Percentiles rank a stretch among this genome's conserved stretches.
These are phyloP conservation scores for Smallanthus sonchifolius DNA, from an alignment of 129 eudicot species.

Conservation along the genomic window DNA sequence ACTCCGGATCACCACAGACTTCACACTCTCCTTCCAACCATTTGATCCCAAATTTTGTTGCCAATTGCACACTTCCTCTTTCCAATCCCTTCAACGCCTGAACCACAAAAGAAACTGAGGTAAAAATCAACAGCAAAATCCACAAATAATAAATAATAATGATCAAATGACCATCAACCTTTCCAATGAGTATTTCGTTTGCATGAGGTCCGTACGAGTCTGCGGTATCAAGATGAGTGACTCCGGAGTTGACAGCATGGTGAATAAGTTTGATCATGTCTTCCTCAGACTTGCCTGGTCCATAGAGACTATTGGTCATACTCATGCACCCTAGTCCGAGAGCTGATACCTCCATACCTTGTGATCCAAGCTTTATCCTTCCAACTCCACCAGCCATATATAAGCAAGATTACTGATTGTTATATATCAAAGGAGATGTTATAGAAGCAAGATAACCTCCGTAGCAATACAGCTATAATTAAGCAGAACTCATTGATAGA, in stretches of 20 bases:
- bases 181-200: conserved; percentile 50
- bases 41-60: conserved; percentile 35
- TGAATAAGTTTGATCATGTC: conserved; percentile 48
- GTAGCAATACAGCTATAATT: too few species aligned
- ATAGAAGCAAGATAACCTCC: too few species aligned
- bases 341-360: conserved; percentile 48
- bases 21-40: conserved; percentile 19
- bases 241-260: conserved; percentile 41
- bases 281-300: conserved; percentile 40
- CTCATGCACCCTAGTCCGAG: conserved; percentile 52
- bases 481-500: too few species aligned
- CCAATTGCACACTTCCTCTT: conserved; percentile 26
- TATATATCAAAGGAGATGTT: too few species aligned
- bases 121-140: not conserved
- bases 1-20: conserved; percentile 37
- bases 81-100: conserved; percentile 36
- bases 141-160: not conserved
- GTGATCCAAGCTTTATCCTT: conserved; percentile 51
- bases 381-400: too few species aligned
- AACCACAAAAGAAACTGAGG: not conserved
- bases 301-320: conserved; percentile 28
- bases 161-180: conserved; percentile 14
- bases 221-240: conserved; percentile 48
- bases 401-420: too few species aligned
- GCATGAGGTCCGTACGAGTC: conserved; percentile 41